phyloP scores from a whole-genome alignment of 176 grass and related monocot species.

The Phragmites australis region DNA sequence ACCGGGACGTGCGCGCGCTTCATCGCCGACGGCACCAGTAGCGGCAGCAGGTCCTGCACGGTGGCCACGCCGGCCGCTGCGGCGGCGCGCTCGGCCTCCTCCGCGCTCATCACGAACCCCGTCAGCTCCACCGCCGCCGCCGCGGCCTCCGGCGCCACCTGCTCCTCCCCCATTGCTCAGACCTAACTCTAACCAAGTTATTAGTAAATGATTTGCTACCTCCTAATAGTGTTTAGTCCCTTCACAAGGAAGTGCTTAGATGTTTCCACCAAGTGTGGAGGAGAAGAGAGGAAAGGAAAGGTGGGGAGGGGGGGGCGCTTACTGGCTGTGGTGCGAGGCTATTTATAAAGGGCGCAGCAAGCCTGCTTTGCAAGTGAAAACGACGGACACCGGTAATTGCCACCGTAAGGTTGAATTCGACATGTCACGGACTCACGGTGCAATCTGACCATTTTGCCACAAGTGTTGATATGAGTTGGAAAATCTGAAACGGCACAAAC shows the following conservation, averaged over 20 bases:
- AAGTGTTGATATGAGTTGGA: neutral
- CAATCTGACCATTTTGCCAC: constrained; percentile 15
- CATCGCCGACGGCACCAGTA: constrained; percentile 73
- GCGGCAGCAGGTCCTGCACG: constrained; percentile 75
- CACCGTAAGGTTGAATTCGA: constrained; percentile 1
- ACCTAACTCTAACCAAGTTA: constrained; percentile 30
- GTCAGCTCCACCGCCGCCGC: constrained; percentile 40
- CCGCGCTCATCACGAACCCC: constrained; percentile 77
- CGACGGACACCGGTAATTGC: constrained; percentile 1
- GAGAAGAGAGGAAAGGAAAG: constrained; percentile 24
- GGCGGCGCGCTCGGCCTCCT: constrained; percentile 57
- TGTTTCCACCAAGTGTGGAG: constrained; percentile 58
- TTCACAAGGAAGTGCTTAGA: neutral
- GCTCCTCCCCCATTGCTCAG: constrained; percentile 64
- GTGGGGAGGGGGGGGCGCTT: neutral
- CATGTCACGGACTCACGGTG: constrained; percentile 14
- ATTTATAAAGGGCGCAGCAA: constrained; percentile 58
- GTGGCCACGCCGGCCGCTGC: constrained; percentile 45
- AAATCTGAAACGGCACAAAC: neutral
- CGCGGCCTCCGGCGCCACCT: constrained; percentile 25
- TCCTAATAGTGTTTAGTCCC: constrained; percentile 18
- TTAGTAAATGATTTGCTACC: neutral
- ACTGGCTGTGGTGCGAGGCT: constrained; percentile 22
- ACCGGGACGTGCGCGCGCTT: constrained; percentile 55
- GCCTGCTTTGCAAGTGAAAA: constrained; percentile 1